phyloP scores from a whole-genome alignment of 2,329 filamentous ascomycete species.

The Cadophora sp. region DNA sequence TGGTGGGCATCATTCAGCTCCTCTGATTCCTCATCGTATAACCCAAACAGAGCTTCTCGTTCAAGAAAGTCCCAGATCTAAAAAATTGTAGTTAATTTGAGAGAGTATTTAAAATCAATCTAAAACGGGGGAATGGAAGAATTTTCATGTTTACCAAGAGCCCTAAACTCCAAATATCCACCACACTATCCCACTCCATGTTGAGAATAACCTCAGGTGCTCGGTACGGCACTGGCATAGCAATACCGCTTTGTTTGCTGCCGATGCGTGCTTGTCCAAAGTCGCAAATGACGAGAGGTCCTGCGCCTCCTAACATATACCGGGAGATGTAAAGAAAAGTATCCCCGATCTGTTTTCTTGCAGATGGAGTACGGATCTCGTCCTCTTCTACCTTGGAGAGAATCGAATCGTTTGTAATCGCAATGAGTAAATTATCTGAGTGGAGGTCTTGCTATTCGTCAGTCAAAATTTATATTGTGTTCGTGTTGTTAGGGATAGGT shows the following conservation, averaged over 20 bases:
- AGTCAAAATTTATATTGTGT: neutral
- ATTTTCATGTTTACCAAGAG: constrained; percentile 41
- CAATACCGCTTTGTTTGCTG: constrained; percentile 18
- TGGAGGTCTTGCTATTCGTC: constrained; percentile 26
- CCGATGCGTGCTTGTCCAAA: constrained; percentile 30
- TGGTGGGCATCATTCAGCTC: constrained; percentile 28
- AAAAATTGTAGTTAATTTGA: constrained; percentile 25
- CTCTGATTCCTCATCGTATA: constrained; percentile 29
- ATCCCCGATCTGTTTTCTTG: constrained; percentile 30
- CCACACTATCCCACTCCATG: constrained; percentile 44
- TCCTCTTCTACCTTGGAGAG: constrained; percentile 30
- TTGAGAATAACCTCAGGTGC: constrained; percentile 47
- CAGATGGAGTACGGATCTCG: constrained; percentile 27
- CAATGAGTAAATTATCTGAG: constrained; percentile 31
- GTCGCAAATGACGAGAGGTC: constrained; percentile 29
- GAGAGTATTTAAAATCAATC: constrained; percentile 16
- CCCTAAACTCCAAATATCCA: constrained; percentile 48
- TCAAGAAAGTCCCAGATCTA: constrained; percentile 33
- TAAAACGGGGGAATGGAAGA: neutral
- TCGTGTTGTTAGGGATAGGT: constrained; percentile 1
- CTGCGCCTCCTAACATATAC: constrained; percentile 27
- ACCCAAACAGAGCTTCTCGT: constrained; percentile 30
- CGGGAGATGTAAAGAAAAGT: constrained; percentile 26
- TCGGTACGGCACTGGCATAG: constrained; percentile 39
- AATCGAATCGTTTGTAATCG: constrained; percentile 28